Percentiles rank a stretch among this genome's conserved stretches.
These are phyloP conservation scores for Neurospora sp. DNA, from an alignment of 2,329 filamentous ascomycete species.

Conservation along the genomic window DNA sequence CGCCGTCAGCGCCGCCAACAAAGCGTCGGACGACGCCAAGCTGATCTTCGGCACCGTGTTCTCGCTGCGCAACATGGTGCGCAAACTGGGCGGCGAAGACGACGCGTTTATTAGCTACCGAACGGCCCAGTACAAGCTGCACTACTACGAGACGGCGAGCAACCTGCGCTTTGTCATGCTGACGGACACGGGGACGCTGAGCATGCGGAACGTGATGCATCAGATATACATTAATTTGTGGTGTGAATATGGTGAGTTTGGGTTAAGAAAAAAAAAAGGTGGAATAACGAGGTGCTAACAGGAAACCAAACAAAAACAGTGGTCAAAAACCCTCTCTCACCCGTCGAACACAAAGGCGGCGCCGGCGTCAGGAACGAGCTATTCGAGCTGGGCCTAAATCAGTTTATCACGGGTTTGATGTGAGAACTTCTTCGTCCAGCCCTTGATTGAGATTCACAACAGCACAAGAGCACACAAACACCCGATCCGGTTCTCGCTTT, in stretches of 20 bases:
- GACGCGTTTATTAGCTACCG: constrained; percentile 93
- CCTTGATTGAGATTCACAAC: background rate
- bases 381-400: constrained; percentile 64
- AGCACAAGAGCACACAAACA: background rate
- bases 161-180: constrained; percentile 95
- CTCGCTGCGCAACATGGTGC: constrained; percentile 91
- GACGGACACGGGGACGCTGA: constrained; percentile 79
- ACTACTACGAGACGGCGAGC: constrained; percentile 97
- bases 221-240: constrained; percentile 98
- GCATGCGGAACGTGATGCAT: constrained; percentile 88
- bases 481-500: background rate
- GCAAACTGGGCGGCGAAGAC: constrained; percentile 86
- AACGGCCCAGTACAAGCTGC: constrained; percentile 92
- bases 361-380: constrained; percentile 62
- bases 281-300: constrained; percentile 12
- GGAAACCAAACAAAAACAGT: constrained; percentile 30
- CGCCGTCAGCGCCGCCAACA: constrained; percentile 18
- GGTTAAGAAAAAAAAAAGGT: constrained; percentile 29
- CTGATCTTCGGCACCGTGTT: constrained; percentile 96
- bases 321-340: constrained; percentile 60
- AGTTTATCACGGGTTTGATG: constrained; percentile 62
- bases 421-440: constrained; percentile 24
- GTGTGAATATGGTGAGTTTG: constrained; percentile 70
- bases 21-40: constrained; percentile 90
- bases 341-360: constrained; percentile 59